phyloP scores from a whole-genome alignment of 108 stramenopile genomes.

The Skeletonema tropicum region DNA sequence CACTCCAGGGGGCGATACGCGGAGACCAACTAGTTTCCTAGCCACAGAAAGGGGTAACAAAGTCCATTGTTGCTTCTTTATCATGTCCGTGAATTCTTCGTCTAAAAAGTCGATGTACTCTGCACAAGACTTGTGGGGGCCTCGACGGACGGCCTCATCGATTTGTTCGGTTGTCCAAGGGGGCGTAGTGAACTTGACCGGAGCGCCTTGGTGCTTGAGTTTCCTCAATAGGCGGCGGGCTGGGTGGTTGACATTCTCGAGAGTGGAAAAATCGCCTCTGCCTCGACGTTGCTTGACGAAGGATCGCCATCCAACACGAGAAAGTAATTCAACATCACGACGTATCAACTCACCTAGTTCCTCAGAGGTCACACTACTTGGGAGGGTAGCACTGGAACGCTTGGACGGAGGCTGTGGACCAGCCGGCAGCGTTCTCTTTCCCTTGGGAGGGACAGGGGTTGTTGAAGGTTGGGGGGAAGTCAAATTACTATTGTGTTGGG shows the following conservation, averaged over 20 bases:
- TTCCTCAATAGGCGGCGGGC: slow-evolving; percentile 7
- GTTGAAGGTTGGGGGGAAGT: no score
- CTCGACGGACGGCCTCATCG: slow-evolving; percentile 5
- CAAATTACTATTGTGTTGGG: no score
- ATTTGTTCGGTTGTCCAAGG: slow-evolving; percentile 27
- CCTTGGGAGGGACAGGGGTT: no score
- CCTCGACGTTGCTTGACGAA: slow-evolving; percentile 1
- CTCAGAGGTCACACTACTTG: no score
- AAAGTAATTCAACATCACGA: slow-evolving; percentile 14
- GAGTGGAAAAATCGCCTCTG: background rate
- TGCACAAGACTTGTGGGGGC: slow-evolving; percentile 22
- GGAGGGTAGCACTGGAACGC: no score
- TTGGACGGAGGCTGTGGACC: no score
- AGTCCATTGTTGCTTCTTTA: background rate
- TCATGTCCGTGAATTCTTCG: slow-evolving; percentile 22
- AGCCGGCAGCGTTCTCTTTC: no score
- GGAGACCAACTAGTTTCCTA: no score
- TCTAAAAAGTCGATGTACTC: background rate
- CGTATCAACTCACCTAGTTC: slow-evolving; percentile 11
- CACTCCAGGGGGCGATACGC: no score
- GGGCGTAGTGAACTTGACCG: slow-evolving; percentile 3
- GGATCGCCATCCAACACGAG: slow-evolving; percentile 4
- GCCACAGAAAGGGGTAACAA: background rate
- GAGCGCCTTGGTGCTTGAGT: background rate
- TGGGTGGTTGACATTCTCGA: slow-evolving; percentile 8